Percentiles rank a stretch among this genome's conserved stretches.
Evolutionary conservation across 805 yeast genomes (phyloP).

Genomic region (Lipomyces starkeyi): DNA sequence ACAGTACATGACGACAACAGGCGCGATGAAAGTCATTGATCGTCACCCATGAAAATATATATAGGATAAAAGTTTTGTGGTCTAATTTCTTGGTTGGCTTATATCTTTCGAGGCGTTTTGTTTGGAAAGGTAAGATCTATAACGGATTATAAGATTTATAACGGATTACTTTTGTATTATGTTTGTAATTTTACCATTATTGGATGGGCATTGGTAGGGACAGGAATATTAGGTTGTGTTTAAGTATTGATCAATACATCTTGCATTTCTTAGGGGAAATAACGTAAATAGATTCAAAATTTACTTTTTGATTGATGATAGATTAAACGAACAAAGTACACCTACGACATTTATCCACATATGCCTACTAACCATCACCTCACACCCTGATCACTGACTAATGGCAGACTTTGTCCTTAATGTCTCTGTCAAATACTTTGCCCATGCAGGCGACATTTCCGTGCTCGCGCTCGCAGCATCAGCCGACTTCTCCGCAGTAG

Average conservation of each 20-base stretch:
- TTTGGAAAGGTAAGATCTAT: not conserved
- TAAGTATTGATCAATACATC: not conserved
- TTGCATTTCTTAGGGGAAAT: not conserved
- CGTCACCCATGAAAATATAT: not conserved
- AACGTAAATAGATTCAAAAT: not conserved
- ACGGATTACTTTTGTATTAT: not conserved
- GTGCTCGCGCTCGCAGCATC: constrained; percentile 9
- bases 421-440: constrained; percentile 21
- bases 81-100: not conserved
- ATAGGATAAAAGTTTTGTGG: not conserved
- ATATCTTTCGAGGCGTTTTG: not conserved
- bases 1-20: constrained; percentile 5
- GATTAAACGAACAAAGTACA: not conserved
- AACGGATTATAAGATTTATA: no score
- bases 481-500: constrained; percentile 5
- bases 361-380: not conserved
- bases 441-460: constrained; percentile 16
- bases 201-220: not conserved
- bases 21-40: not conserved
- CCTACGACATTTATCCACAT: not conserved
- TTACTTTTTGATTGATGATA: not conserved
- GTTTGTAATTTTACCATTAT: not conserved
- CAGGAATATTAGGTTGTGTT: not conserved
- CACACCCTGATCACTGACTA: not conserved
- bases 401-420: not conserved